Conservation (phyloP, 768 basidiomycete genomes). For the Cystobasidium ongulense region DNA sequence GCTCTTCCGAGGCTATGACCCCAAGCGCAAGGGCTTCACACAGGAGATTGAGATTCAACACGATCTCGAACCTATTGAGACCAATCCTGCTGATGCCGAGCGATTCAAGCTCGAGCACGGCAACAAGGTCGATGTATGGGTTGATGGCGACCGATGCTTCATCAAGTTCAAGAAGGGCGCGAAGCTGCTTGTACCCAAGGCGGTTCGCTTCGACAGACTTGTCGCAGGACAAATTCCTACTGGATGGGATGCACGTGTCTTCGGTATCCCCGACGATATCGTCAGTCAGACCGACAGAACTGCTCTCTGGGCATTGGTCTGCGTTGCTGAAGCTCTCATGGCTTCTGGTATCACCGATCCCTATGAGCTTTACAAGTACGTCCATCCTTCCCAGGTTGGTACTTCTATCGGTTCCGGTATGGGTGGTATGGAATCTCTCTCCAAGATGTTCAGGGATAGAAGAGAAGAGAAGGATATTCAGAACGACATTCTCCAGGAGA, state of each 20-base stretch:
- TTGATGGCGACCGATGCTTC: conserved; percentile 87
- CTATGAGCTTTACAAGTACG: conserved; percentile 91
- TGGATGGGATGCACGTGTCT: conserved; percentile 92
- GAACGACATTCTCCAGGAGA: conserved; percentile 96
- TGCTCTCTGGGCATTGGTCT: conserved; percentile 88
- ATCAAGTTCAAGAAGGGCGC: conserved; percentile 99
- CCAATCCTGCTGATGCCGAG: conserved; percentile 76
- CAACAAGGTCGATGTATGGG: conserved; percentile 89
- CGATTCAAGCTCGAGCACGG: conserved; percentile 96
- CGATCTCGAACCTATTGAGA: conserved; percentile 92
- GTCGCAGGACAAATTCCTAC: conserved; percentile 96
- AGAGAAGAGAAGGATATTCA: conserved; percentile 97
- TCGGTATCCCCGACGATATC: conserved; percentile 94
- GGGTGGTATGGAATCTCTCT: conserved; percentile 72
- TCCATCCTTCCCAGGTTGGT: conserved; percentile 94
- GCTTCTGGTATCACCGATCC: conserved; percentile 96
- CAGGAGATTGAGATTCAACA: conserved; percentile 95
- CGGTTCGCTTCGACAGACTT: conserved; percentile 83
- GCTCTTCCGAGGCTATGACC: conserved; percentile 94
- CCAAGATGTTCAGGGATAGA: conserved; percentile 97
- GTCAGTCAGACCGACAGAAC: conserved; percentile 85
- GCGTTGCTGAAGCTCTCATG: conserved; percentile 88
- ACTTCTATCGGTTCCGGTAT: conserved; percentile 91
- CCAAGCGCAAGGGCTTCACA: conserved; percentile 92
- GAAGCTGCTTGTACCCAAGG: conserved; percentile 76